Evolutionary conservation across 2,329 filamentous ascomycete species (phyloP), one percentile per base, ranked within the genome.

Genomic region (Stachybotrys chlorohalonatus): DNA sequence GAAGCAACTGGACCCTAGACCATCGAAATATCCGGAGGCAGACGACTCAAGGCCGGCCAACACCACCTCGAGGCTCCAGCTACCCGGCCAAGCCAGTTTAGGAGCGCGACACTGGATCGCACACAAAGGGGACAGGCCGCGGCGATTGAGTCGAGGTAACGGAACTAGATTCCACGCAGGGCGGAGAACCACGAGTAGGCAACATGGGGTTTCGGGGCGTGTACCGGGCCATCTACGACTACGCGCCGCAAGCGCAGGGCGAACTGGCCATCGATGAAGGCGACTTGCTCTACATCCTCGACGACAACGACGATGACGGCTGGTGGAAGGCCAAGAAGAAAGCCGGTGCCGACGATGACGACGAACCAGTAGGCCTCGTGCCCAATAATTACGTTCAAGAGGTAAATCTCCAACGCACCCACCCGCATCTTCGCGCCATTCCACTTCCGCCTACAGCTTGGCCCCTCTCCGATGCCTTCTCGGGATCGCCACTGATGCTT

Each of bases 301-400:
- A 95, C 64, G 95, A 95, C 75, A 87, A 84, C 59, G 69, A 74
- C 52, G 85, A 89, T 39, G 81, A 84, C 85, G 73, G 90, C 68
- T 97, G 94, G 94, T 97, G 94, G 94, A 94, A 86, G 71, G 90
- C 89, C 51, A 96, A 95, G 78, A 96, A 95, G 79, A 90, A 86
- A 75, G 90, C 91, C 59, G 82, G 82, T 36, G 80, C 77, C 31
- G 89, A 92, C 45, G 91, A 95, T 48, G 91, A 95, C 47, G 92
- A 96, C 48, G 92, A 96, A 72, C 92, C 92, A 3, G 84, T 90
- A 63, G 92, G 92, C 57, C 74, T 96, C 67, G 86, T 99, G 56
- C 94, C 94, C 13, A 92, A 89, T 68, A 99, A 96, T 70, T 99
- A 99, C 70, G 81, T 99, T 55, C 87, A 96, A 76, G 85, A 95